phyloP scores from a whole-genome alignment of 352 stramenopile species.

The Phytophthora sojae region DNA sequence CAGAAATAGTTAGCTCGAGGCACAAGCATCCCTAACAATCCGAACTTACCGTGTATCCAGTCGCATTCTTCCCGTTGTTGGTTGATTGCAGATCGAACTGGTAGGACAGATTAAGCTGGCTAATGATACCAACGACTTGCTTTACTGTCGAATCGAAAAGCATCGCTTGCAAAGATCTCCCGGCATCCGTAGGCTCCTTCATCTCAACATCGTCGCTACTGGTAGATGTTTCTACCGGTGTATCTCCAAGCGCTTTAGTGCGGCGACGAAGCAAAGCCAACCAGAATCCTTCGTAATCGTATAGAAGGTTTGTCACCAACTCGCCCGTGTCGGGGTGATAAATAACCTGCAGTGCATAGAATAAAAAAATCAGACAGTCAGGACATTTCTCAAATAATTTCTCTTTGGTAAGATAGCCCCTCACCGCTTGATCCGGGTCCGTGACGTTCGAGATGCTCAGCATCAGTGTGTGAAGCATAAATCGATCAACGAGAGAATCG shows the following conservation, averaged over 20 bases:
- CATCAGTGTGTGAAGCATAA: slow-evolving; percentile 68
- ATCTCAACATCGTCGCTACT: slow-evolving; percentile 34
- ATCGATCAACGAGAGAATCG: slow-evolving; percentile 54
- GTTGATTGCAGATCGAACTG: slow-evolving; percentile 60
- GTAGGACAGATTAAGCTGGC: slow-evolving; percentile 74
- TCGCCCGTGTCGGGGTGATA: slow-evolving; percentile 84
- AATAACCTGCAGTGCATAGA: slow-evolving; percentile 35
- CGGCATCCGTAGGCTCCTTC: slow-evolving; percentile 18
- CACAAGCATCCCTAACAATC: not conserved
- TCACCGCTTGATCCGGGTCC: slow-evolving; percentile 49
- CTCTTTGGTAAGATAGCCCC: not conserved
- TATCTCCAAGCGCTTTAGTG: slow-evolving; percentile 17
- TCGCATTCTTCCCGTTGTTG: slow-evolving; percentile 43
- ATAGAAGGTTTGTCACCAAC: slow-evolving; percentile 75
- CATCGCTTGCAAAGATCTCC: slow-evolving; percentile 36
- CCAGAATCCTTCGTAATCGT: slow-evolving; percentile 83
- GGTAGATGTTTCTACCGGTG: not conserved
- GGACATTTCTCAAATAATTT: not conserved
- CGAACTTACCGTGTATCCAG: slow-evolving; percentile 66
- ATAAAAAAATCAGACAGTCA: slow-evolving; percentile 7
- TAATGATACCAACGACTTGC: slow-evolving; percentile 53
- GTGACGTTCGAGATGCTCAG: slow-evolving; percentile 75
- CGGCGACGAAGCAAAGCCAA: slow-evolving; percentile 45
- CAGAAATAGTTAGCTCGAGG: not conserved
- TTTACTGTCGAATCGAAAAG: slow-evolving; percentile 69